phyloP scores from a whole-genome alignment of 345 rosid species.

The Eucalyptus tenuipes region DNA sequence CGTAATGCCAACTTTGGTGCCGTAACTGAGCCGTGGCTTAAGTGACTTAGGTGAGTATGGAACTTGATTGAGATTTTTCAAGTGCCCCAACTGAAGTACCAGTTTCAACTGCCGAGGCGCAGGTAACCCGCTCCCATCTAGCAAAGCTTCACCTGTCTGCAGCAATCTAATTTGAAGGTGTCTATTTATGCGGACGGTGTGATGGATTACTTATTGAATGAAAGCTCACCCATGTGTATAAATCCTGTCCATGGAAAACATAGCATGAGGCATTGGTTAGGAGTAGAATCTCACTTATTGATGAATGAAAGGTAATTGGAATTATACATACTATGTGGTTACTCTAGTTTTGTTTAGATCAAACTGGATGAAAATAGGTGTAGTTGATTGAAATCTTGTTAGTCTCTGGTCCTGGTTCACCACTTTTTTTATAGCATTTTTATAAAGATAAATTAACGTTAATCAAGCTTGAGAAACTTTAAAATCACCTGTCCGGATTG shows the following conservation, averaged over 20 bases:
- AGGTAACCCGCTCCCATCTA: not conserved
- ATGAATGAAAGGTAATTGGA: not conserved
- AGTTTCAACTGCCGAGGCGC: not conserved
- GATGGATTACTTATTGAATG: not conserved
- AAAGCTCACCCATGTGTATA: not conserved
- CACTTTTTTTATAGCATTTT: not conserved
- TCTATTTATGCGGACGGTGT: not conserved
- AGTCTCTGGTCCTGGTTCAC: not conserved
- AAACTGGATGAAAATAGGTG: not conserved
- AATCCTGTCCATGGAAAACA: not conserved
- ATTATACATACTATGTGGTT: not conserved
- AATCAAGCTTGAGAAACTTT: not conserved
- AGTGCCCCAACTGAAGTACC: not conserved
- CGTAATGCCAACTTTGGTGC: not conserved
- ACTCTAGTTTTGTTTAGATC: not conserved
- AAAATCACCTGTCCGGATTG: not conserved
- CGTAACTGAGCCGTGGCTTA: not conserved
- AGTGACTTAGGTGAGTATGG: not conserved
- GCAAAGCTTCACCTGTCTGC: not conserved
- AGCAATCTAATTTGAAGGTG: not conserved
- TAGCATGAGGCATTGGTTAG: not conserved
- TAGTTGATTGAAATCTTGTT: not conserved
- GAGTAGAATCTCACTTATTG: not conserved
- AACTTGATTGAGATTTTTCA: not conserved
- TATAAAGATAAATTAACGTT: not conserved